These are phyloP conservation scores for Elongisporangium anandrum DNA, from an alignment of 352 stramenopile species.

Conservation along the genomic window DNA sequence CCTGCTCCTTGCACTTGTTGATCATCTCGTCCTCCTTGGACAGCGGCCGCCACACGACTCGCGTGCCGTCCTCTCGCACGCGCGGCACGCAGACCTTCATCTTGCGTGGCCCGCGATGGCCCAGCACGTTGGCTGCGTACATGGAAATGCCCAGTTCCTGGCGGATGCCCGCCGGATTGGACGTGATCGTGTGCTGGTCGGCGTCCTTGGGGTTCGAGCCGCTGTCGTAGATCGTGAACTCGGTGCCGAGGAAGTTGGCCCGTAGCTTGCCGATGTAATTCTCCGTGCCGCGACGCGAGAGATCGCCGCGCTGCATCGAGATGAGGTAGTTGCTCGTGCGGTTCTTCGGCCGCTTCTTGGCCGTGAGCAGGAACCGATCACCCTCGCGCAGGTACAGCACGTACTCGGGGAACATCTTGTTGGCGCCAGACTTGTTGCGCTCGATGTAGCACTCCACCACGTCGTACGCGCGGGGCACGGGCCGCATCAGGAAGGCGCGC, in stretches of 20 bases:
- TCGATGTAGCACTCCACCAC: slow-evolving; percentile 95
- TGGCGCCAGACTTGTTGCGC: slow-evolving; percentile 87
- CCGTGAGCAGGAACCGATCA: slow-evolving; percentile 95
- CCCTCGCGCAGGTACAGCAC: slow-evolving; percentile 91
- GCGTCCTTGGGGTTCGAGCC: slow-evolving; percentile 90
- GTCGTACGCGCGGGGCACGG: slow-evolving; percentile 84
- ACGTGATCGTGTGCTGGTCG: slow-evolving; percentile 78
- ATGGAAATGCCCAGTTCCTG: slow-evolving; percentile 92
- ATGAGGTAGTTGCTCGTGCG: slow-evolving; percentile 97
- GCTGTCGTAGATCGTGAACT: slow-evolving; percentile 96
- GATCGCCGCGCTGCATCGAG: slow-evolving; percentile 90
- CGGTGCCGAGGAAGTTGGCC: slow-evolving; percentile 96
- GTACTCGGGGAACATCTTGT: slow-evolving; percentile 94
- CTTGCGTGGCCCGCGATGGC: slow-evolving; percentile 92
- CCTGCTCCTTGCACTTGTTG: slow-evolving; percentile 91
- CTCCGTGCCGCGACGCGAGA: slow-evolving; percentile 82
- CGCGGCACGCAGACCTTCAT: slow-evolving; percentile 94
- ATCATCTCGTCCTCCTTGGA: slow-evolving; percentile 91
- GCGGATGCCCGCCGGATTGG: slow-evolving; percentile 72
- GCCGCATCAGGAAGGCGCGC: slow-evolving; percentile 70
- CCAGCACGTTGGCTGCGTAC: slow-evolving; percentile 93
- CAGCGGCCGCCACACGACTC: slow-evolving; percentile 66
- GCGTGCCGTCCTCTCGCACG: slow-evolving; percentile 82
- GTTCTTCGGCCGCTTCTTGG: slow-evolving; percentile 96
- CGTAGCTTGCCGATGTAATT: slow-evolving; percentile 96